phyloP scores from a whole-genome alignment of 2,329 filamentous ascomycete genomes.

The Colletotrichum magnum region DNA sequence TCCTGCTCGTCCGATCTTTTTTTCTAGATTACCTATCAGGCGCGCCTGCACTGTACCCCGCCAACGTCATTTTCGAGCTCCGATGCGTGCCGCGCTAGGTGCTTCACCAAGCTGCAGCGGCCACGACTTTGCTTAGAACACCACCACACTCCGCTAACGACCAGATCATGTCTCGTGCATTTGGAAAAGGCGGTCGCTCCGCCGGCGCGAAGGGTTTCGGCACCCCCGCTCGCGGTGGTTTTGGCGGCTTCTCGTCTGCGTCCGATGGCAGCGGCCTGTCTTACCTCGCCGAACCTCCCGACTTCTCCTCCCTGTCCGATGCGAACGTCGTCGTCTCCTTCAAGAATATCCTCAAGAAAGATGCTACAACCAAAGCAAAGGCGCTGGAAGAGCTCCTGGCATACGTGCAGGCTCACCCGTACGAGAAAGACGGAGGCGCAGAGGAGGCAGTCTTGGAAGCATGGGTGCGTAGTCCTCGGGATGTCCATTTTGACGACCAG shows the following conservation, averaged over 20 bases:
- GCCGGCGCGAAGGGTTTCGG: conserved; percentile 37
- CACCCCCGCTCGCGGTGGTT: conserved; percentile 45
- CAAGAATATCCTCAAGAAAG: conserved; percentile 93
- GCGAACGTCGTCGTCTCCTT: conserved; percentile 89
- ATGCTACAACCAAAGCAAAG: conserved; percentile 91
- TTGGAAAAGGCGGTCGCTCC: conserved; percentile 36
- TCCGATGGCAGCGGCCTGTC: conserved; percentile 73
- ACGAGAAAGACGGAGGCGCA: conserved; percentile 70
- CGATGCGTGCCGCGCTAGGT: conserved; percentile 7
- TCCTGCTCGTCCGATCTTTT: background rate
- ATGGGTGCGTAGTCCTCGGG: conserved; percentile 75
- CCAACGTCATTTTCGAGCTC: conserved; percentile 38
- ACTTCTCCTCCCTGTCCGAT: conserved; percentile 83
- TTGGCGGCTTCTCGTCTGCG: conserved; percentile 58
- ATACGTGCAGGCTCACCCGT: conserved; percentile 70
- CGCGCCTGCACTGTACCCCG: conserved; percentile 33
- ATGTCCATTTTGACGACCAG: conserved; percentile 47
- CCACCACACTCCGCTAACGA: conserved; percentile 7
- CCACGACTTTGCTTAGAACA: background rate
- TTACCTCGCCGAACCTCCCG: conserved; percentile 88
- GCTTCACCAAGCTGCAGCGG: background rate
- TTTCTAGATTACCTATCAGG: background rate
- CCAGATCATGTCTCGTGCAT: conserved; percentile 38
- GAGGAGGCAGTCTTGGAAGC: conserved; percentile 89
- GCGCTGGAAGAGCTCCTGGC: conserved; percentile 87